These are phyloP conservation scores for Entomortierella beljakovae DNA, from an alignment of 192 early-diverging fungal species.

Conservation along the genomic window DNA sequence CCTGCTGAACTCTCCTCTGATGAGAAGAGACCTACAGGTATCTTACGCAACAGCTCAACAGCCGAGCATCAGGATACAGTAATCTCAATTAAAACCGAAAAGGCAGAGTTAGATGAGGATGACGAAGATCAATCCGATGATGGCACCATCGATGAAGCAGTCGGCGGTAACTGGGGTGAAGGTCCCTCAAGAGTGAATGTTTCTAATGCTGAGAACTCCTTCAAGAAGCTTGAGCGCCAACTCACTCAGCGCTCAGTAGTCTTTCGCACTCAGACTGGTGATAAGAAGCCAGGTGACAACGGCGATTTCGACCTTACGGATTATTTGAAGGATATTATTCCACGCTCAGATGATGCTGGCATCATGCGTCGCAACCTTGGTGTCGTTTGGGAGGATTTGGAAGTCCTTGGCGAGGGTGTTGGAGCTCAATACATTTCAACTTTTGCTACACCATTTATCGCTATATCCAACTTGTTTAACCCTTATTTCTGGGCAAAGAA, in stretches of 20 bases:
- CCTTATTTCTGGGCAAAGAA: slow-evolving; percentile 55
- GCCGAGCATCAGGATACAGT: slow-evolving; percentile 12
- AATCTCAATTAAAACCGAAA: slow-evolving; percentile 23
- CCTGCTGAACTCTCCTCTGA: slow-evolving; percentile 20
- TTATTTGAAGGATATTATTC: slow-evolving; percentile 54
- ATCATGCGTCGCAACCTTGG: slow-evolving; percentile 61
- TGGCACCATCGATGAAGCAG: slow-evolving; percentile 46
- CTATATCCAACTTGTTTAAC: slow-evolving; percentile 49
- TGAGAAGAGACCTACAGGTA: slow-evolving; percentile 10
- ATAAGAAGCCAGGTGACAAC: slow-evolving; percentile 25
- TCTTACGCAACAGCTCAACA: slow-evolving; percentile 18
- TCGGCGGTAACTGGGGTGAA: slow-evolving; percentile 49
- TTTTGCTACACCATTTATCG: slow-evolving; percentile 48
- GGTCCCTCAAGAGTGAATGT: slow-evolving; percentile 48
- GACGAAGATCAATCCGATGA: slow-evolving; percentile 19
- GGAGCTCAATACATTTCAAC: slow-evolving; percentile 53
- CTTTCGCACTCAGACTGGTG: slow-evolving; percentile 37
- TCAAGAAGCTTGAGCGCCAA: slow-evolving; percentile 50
- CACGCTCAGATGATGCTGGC: slow-evolving; percentile 54
- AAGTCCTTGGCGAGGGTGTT: slow-evolving; percentile 48
- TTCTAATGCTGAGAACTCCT: slow-evolving; percentile 35
- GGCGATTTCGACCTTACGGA: slow-evolving; percentile 60
- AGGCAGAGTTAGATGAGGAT: slow-evolving; percentile 20
- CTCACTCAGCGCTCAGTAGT: slow-evolving; percentile 37
- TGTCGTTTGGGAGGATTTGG: slow-evolving; percentile 56